A percentile compares a stretch with the other conserved stretches of the same genome.
phyloP scores from a whole-genome alignment of 1,284 basidiomycete genomes.

The Pyrrhoderma lamaoense region DNA sequence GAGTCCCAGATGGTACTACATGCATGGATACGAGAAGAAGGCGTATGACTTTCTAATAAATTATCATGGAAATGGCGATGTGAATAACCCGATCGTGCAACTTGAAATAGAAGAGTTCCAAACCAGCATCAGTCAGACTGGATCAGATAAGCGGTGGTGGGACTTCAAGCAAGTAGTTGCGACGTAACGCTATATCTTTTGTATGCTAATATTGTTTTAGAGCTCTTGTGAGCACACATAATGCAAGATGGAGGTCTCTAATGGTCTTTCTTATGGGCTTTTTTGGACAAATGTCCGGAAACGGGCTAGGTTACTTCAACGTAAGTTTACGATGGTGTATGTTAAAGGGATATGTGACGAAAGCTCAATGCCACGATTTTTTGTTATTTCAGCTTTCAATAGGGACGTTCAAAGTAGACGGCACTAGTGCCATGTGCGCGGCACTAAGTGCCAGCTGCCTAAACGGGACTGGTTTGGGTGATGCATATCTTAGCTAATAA shows the following conservation, averaged over 20 bases:
- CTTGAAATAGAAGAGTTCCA: constrained; percentile 39
- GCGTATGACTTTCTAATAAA: constrained; percentile 24
- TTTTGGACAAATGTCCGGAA: constrained; percentile 21
- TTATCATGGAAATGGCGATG: constrained; percentile 26
- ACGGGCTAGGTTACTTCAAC: constrained; percentile 18
- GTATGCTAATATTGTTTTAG: constrained; percentile 19
- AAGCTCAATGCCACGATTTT: too few species aligned
- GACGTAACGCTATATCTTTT: neutral
- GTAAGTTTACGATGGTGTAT: neutral
- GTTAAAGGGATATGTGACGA: too few species aligned
- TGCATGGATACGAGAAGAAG: constrained; percentile 24
- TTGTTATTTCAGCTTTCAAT: too few species aligned
- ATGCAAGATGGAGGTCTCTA: constrained; percentile 22
- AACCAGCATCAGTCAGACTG: constrained; percentile 34
- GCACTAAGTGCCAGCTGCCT: too few species aligned
- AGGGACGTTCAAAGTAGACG: too few species aligned
- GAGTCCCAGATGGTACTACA: constrained; percentile 24
- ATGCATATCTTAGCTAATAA: too few species aligned
- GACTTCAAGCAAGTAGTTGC: constrained; percentile 25
- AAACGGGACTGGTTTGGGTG: too few species aligned
- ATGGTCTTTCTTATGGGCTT: constrained; percentile 27
- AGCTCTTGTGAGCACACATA: constrained; percentile 19
- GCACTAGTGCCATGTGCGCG: too few species aligned
- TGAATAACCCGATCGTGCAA: constrained; percentile 25
- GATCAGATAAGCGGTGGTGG: constrained; percentile 43